Conservation (phyloP, 148 eudicot genomes). For the Salicornia ramosissima region DNA sequence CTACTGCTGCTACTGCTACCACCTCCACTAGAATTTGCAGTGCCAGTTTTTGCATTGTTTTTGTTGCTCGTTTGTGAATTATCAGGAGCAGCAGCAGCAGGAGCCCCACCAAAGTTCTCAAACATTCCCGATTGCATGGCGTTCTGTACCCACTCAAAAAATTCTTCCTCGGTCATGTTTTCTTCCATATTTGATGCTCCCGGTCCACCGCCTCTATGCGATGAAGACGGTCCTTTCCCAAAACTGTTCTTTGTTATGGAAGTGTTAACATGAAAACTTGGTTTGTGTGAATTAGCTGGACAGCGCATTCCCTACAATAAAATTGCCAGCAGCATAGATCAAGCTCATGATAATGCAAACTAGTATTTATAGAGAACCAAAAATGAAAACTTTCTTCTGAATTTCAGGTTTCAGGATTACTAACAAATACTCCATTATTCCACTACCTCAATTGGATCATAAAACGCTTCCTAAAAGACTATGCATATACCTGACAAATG, state of each 20-base stretch:
- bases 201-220: conserved; percentile 46
- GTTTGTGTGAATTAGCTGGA: conserved; percentile 82
- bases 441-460: neutral
- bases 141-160: conserved; percentile 79
- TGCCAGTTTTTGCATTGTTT: conserved; percentile 22
- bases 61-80: conserved; percentile 24
- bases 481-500: conserved; percentile 74
- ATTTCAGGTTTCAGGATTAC: neutral
- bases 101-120: conserved; percentile 44
- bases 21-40: conserved; percentile 24
- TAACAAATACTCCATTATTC: neutral
- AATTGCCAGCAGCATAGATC: neutral
- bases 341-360: neutral
- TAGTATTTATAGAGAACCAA: neutral
- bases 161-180: conserved; percentile 86
- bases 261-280: conserved; percentile 90
- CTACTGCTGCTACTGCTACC: conserved; percentile 38
- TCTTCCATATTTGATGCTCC: conserved; percentile 50
- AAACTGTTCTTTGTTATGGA: conserved; percentile 49
- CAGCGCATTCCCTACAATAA: conserved; percentile 84
- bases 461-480: neutral
- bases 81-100: conserved; percentile 35
- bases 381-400: neutral
- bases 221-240: conserved; percentile 50
- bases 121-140: conserved; percentile 73